Conservation (phyloP, 148 eudicot species). For the Cornus kousa region DNA sequence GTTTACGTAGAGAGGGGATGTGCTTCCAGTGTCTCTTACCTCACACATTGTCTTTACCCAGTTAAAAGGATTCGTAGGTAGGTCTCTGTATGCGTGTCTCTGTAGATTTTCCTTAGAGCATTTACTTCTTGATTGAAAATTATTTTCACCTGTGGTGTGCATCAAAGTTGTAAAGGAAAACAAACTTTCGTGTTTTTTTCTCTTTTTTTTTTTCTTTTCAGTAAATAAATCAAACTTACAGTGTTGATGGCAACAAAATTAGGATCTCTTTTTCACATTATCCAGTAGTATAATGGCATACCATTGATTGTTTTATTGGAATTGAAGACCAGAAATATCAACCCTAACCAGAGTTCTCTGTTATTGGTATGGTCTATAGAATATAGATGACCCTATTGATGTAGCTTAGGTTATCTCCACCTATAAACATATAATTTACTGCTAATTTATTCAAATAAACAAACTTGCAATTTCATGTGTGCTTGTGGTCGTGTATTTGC, state of each 20-base stretch:
- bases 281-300: not conserved
- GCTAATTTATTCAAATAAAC: not conserved
- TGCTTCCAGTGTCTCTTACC: not conserved
- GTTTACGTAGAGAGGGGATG: not conserved
- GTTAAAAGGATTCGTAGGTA: no score
- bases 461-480: not conserved
- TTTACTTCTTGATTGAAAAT: no score
- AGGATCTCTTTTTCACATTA: not conserved
- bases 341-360: not conserved
- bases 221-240: not conserved
- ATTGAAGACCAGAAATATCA: not conserved
- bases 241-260: conserved; percentile 1
- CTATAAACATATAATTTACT: not conserved
- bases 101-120: not conserved
- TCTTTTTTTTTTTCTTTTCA: not conserved
- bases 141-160: no score
- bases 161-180: no score
- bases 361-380: not conserved
- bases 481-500: not conserved
- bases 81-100: not conserved
- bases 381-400: not conserved
- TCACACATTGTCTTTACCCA: not conserved
- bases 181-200: no score
- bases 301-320: not conserved
- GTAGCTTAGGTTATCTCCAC: not conserved